Evolutionary conservation across 2,329 filamentous ascomycete species (phyloP).

Genomic region (Byssoonygena ceratinophila): DNA sequence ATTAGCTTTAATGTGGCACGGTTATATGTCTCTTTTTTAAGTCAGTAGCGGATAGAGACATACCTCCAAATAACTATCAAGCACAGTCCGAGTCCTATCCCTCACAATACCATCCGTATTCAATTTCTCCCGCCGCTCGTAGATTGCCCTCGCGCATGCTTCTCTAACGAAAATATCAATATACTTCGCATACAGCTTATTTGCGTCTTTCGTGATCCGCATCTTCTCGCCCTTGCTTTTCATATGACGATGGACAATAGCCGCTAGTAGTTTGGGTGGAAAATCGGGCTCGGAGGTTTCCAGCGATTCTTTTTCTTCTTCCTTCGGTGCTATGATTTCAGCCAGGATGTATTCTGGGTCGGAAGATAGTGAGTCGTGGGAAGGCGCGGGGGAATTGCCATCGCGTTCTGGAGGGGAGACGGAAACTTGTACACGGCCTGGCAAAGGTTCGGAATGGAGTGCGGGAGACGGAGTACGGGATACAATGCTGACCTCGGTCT

Average conservation of each 20-base stretch:
- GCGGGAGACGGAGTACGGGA: slow-evolving; percentile 6
- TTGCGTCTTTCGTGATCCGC: slow-evolving; percentile 65
- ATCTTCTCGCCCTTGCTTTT: slow-evolving; percentile 49
- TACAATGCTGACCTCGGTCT: slow-evolving; percentile 11
- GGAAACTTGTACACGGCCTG: neutral
- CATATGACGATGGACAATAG: slow-evolving; percentile 74
- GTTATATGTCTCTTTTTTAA: neutral
- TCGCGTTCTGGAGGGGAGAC: slow-evolving; percentile 11
- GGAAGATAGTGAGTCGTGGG: slow-evolving; percentile 21
- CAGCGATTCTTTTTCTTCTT: slow-evolving; percentile 22
- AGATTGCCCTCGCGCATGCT: slow-evolving; percentile 67
- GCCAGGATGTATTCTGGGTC: slow-evolving; percentile 42
- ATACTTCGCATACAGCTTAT: slow-evolving; percentile 68
- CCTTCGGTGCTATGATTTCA: slow-evolving; percentile 29
- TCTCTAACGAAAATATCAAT: slow-evolving; percentile 86
- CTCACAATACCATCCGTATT: slow-evolving; percentile 23
- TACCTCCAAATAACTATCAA: slow-evolving; percentile 62
- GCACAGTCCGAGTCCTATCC: slow-evolving; percentile 21
- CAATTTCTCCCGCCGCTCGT: slow-evolving; percentile 49
- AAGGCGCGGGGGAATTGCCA: slow-evolving; percentile 10
- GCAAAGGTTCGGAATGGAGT: neutral
- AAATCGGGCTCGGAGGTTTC: slow-evolving; percentile 42
- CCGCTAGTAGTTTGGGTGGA: slow-evolving; percentile 62
- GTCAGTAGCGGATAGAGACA: slow-evolving; percentile 25
- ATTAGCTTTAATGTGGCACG: neutral